A percentile compares a stretch with the other conserved stretches of the same genome.
Conservation (phyloP, 495 filamentous ascomycete genomes). For the Penicillium waksmanii region DNA sequence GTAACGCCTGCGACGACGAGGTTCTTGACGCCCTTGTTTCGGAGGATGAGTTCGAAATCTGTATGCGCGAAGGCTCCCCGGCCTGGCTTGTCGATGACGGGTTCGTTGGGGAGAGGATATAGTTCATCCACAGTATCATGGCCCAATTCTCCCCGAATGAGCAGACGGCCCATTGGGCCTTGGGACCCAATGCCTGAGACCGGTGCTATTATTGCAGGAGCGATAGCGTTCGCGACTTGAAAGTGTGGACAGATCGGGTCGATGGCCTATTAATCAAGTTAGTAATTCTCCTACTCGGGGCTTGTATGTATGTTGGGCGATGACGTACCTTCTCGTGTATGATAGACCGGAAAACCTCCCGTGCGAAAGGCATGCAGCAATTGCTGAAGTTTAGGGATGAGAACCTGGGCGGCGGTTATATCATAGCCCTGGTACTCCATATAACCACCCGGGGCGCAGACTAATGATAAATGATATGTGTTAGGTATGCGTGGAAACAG, state of each 20-base stretch:
- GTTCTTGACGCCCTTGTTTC: slow-evolving; percentile 67
- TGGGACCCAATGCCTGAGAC: slow-evolving; percentile 62
- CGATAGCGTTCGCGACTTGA: slow-evolving; percentile 59
- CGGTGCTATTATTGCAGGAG: slow-evolving; percentile 55
- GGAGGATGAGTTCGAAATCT: slow-evolving; percentile 62
- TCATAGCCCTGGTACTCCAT: slow-evolving; percentile 63
- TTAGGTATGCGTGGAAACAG: background rate
- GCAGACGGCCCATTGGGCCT: slow-evolving; percentile 64
- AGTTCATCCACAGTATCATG: slow-evolving; percentile 66
- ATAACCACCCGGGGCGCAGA: slow-evolving; percentile 62
- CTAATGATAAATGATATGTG: slow-evolving; percentile 33
- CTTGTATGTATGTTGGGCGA: background rate
- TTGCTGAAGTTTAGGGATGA: slow-evolving; percentile 58
- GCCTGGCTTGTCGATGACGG: slow-evolving; percentile 71
- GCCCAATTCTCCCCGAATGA: slow-evolving; percentile 66
- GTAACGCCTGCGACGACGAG: slow-evolving; percentile 69
- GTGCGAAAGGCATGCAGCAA: slow-evolving; percentile 62
- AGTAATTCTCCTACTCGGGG: slow-evolving; percentile 9
- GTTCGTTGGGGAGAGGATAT: slow-evolving; percentile 56
- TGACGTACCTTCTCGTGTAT: slow-evolving; percentile 61
- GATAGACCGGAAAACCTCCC: slow-evolving; percentile 63
- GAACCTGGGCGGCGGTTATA: slow-evolving; percentile 51
- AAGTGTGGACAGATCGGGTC: slow-evolving; percentile 62
- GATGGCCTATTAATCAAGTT: slow-evolving; percentile 54
- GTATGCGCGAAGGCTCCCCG: slow-evolving; percentile 69